Evolutionary conservation across 1,139 yeast species (phyloP).

Genomic region (Blastobotrys proliferans): DNA sequence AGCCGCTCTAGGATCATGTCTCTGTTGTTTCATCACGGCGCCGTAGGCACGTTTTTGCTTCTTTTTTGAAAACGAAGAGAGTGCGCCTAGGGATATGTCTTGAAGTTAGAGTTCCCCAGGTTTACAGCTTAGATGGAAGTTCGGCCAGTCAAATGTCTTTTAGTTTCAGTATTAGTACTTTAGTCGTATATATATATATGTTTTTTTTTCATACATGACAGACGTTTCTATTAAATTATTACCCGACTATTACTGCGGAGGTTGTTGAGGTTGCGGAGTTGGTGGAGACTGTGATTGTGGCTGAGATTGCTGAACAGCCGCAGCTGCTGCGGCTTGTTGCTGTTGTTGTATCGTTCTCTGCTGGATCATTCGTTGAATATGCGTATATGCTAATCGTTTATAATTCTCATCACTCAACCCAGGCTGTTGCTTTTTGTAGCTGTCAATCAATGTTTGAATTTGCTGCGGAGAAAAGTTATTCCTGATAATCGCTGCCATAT

Average conservation of each 20-base stretch:
- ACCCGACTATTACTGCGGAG: too few species aligned
- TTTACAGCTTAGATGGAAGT: slow-evolving; percentile 79
- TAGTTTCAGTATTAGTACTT: too few species aligned
- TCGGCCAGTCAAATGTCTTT: slow-evolving; percentile 41
- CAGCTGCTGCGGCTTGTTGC: slow-evolving; percentile 26
- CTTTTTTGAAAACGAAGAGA: too few species aligned
- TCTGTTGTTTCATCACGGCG: too few species aligned
- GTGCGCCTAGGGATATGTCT: too few species aligned
- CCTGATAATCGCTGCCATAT: slow-evolving; percentile 3
- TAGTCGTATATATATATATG: background rate
- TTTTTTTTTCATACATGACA: background rate
- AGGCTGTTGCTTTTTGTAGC: slow-evolving; percentile 68
- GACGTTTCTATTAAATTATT: too few species aligned
- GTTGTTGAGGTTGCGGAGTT: background rate
- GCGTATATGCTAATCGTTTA: slow-evolving; percentile 66
- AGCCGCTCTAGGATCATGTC: too few species aligned
- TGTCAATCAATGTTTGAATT: slow-evolving; percentile 45
- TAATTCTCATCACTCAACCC: slow-evolving; percentile 66
- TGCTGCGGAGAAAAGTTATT: slow-evolving; percentile 13
- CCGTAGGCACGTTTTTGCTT: too few species aligned
- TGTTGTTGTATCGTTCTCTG: slow-evolving; percentile 34
- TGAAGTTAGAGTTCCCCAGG: too few species aligned
- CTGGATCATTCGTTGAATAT: slow-evolving; percentile 48
- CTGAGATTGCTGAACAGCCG: too few species aligned
- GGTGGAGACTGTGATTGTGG: background rate